phyloP scores from a whole-genome alignment of 805 yeast species.

The Hagleromyces aurorensis region DNA sequence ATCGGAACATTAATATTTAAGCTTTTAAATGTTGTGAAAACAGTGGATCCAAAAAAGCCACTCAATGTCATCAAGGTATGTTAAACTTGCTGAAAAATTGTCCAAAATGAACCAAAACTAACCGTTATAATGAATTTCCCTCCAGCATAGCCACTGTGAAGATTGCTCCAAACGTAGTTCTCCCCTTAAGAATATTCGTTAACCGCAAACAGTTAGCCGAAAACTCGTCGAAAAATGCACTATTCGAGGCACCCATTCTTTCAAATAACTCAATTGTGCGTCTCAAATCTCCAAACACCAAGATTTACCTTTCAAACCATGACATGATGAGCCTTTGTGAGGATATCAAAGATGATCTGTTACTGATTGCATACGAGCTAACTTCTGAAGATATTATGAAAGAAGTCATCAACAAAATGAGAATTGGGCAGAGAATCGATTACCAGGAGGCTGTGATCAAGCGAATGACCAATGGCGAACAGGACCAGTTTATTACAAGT shows the following conservation, averaged over 20 bases:
- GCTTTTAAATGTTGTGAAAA: too few species aligned
- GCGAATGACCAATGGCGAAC: constrained; percentile 5
- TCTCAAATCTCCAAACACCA: constrained; percentile 24
- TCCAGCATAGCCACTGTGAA: constrained; percentile 21
- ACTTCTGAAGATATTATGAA: constrained; percentile 17
- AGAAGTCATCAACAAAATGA: constrained; percentile 17
- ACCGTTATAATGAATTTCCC: constrained; percentile 6
- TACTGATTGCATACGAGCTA: constrained; percentile 25
- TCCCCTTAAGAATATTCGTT: constrained; percentile 25
- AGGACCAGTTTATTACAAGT: constrained; percentile 6
- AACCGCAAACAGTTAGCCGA: constrained; percentile 24
- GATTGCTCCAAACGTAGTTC: constrained; percentile 14
- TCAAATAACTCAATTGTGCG: constrained; percentile 30
- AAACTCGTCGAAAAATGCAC: constrained; percentile 14
- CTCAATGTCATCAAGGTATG: constrained; percentile 16
- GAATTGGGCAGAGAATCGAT: constrained; percentile 21
- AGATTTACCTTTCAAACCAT: constrained; percentile 25
- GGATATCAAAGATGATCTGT: constrained; percentile 22
- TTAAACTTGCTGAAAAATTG: too few species aligned
- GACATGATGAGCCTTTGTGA: constrained; percentile 23
- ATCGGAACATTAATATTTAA: too few species aligned
- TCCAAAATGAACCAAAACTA: too few species aligned
- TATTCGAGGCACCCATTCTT: constrained; percentile 29
- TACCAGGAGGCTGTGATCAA: constrained; percentile 13
- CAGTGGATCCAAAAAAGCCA: too few species aligned